Conservation (phyloP, 1,284 basidiomycete species). For the Boletus albobrunnescens region DNA sequence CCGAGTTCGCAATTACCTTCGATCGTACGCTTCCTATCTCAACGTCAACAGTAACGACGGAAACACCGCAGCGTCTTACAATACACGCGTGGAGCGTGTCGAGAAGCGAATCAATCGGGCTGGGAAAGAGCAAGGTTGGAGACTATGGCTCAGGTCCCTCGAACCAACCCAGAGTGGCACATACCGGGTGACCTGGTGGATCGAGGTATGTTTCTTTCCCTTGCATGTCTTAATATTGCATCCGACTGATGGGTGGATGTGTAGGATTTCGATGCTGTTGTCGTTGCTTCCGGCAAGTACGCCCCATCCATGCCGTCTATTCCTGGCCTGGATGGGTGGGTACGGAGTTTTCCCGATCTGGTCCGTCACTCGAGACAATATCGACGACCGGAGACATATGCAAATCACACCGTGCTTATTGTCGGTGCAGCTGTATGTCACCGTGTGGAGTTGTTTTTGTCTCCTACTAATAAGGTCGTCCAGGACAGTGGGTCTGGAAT, state of each 20-base stretch:
- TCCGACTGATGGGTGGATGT: not conserved
- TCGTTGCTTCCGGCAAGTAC: constrained; percentile 13
- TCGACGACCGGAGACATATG: constrained; percentile 38
- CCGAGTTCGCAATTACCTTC: constrained; percentile 29
- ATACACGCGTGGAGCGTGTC: constrained; percentile 47
- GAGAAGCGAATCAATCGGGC: constrained; percentile 36
- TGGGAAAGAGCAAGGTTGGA: constrained; percentile 39
- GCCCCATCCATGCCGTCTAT: constrained; percentile 18
- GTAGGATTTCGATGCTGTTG: constrained; percentile 21
- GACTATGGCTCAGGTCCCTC: constrained; percentile 35
- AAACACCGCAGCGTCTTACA: constrained; percentile 39
- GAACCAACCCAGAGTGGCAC: constrained; percentile 29
- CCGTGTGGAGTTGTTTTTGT: not conserved
- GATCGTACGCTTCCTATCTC: constrained; percentile 39
- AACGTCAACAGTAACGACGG: constrained; percentile 41
- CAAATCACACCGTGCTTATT: constrained; percentile 43
- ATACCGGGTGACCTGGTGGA: constrained; percentile 24
- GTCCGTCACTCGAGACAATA: constrained; percentile 46
- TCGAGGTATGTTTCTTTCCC: constrained; percentile 6
- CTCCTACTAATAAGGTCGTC: not conserved
- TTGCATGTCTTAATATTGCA: not conserved
- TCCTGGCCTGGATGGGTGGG: constrained; percentile 31
- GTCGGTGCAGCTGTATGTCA: constrained; percentile 36
- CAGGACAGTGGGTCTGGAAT: constrained; percentile 15
- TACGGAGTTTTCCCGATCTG: constrained; percentile 32